These are phyloP conservation scores for Citrullus mucosospermus DNA, from an alignment of 306 rosid species.

Conservation along the genomic window DNA sequence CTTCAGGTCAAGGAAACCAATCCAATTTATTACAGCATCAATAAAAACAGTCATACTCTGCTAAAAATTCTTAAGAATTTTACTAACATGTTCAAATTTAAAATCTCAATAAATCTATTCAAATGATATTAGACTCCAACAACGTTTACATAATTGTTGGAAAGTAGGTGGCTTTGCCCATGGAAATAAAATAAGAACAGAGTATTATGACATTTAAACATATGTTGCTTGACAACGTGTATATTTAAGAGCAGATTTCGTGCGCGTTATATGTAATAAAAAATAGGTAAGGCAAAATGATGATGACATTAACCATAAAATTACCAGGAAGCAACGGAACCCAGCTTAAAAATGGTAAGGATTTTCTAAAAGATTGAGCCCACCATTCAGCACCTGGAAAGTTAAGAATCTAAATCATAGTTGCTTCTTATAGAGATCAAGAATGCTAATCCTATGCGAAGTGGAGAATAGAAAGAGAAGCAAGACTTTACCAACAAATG, in stretches of 20 bases:
- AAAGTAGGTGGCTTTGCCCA: not conserved
- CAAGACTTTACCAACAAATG: constrained; percentile 61
- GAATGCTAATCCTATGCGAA: not conserved
- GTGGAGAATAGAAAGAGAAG: not conserved
- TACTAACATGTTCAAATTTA: not conserved
- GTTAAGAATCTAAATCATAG: not conserved
- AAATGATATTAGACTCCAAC: not conserved
- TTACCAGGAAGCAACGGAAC: constrained; percentile 54
- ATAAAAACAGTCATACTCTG: not conserved
- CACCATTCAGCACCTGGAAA: constrained; percentile 89
- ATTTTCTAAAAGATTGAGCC: constrained; percentile 60
- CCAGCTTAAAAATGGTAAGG: constrained; percentile 70
- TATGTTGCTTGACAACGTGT: not conserved
- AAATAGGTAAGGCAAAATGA: not conserved
- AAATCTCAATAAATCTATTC: not conserved
- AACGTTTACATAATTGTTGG: not conserved
- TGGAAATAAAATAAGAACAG: not conserved
- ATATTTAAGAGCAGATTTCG: not conserved
- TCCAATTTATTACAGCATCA: not conserved
- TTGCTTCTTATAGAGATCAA: not conserved
- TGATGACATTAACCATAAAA: constrained; percentile 5
- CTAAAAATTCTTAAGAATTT: not conserved
- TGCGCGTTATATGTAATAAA: not conserved
- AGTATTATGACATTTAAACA: not conserved
- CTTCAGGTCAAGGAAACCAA: not conserved